phyloP scores from a whole-genome alignment of 805 yeast species.

The Pichia heedii region DNA sequence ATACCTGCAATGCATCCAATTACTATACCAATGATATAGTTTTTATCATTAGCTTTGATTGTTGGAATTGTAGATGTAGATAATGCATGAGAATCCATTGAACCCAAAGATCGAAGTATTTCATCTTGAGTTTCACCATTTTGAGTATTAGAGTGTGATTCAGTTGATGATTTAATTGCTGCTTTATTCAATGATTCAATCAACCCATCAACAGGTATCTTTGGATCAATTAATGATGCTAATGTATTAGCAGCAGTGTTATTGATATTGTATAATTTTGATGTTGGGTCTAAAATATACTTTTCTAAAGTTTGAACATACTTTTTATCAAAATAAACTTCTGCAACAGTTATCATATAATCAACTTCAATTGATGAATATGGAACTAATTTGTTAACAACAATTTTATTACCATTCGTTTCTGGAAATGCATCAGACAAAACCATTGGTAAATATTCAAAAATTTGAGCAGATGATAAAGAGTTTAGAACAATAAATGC shows the following conservation, averaged over 20 bases:
- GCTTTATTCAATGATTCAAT: slow-evolving; percentile 12
- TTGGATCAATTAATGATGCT: slow-evolving; percentile 63
- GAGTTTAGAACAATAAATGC: slow-evolving; percentile 71
- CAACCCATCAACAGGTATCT: slow-evolving; percentile 49
- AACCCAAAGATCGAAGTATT: slow-evolving; percentile 16
- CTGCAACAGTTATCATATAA: slow-evolving; percentile 82
- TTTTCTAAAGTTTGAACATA: slow-evolving; percentile 41
- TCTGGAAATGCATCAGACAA: slow-evolving; percentile 50
- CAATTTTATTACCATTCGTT: slow-evolving; percentile 29
- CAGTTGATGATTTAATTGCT: neutral
- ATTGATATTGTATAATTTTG: slow-evolving; percentile 53
- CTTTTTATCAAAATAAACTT: slow-evolving; percentile 65
- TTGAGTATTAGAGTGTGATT: slow-evolving; percentile 6
- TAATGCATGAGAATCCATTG: slow-evolving; percentile 19
- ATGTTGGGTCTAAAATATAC: slow-evolving; percentile 40
- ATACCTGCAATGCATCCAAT: slow-evolving; percentile 81
- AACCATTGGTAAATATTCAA: slow-evolving; percentile 74
- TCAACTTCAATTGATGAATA: slow-evolving; percentile 44
- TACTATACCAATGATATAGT: slow-evolving; percentile 63
- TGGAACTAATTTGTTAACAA: slow-evolving; percentile 68
- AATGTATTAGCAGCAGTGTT: slow-evolving; percentile 46
- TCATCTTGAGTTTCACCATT: slow-evolving; percentile 2
- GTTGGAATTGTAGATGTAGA: slow-evolving; percentile 9
- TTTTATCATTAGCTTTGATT: slow-evolving; percentile 9
- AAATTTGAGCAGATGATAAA: slow-evolving; percentile 73